Conservation (phyloP, 2,329 filamentous ascomycete genomes). For the Diaporthe humulicola region DNA sequence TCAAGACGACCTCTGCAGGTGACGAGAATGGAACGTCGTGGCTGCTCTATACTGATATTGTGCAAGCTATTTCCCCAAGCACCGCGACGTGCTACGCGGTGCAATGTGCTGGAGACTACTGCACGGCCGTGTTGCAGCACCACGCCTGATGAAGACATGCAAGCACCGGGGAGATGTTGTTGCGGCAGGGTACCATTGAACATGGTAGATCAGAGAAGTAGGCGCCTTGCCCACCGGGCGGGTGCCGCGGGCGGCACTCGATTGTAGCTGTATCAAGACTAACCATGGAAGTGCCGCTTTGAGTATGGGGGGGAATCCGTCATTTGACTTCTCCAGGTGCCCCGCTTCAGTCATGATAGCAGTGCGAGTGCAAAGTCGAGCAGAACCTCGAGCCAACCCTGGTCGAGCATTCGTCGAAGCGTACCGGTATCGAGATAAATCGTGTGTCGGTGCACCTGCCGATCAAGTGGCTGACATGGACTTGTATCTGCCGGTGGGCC, state of each 20-base stretch:
- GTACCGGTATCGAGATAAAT: neutral
- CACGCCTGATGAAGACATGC: conserved; percentile 1
- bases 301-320: conserved; percentile 11
- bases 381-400: conserved; percentile 16
- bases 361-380: neutral
- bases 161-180: conserved; percentile 10
- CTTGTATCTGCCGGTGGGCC: conserved; percentile 26
- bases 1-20: conserved; percentile 27
- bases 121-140: neutral
- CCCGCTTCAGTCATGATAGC: conserved; percentile 17
- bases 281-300: conserved; percentile 28
- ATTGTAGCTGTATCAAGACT: conserved; percentile 18
- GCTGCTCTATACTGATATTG: conserved; percentile 1
- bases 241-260: conserved; percentile 26
- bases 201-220: neutral
- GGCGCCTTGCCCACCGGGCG: conserved; percentile 20
- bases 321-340: conserved; percentile 22
- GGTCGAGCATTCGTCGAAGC: neutral
- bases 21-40: conserved; percentile 9
- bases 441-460: conserved; percentile 31
- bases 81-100: neutral
- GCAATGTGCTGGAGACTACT: neutral
- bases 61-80: neutral
- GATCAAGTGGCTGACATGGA: conserved; percentile 25
- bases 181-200: conserved; percentile 17